Conservation (phyloP, 352 stramenopile species). For the Pythium rhizo-oryzae region DNA sequence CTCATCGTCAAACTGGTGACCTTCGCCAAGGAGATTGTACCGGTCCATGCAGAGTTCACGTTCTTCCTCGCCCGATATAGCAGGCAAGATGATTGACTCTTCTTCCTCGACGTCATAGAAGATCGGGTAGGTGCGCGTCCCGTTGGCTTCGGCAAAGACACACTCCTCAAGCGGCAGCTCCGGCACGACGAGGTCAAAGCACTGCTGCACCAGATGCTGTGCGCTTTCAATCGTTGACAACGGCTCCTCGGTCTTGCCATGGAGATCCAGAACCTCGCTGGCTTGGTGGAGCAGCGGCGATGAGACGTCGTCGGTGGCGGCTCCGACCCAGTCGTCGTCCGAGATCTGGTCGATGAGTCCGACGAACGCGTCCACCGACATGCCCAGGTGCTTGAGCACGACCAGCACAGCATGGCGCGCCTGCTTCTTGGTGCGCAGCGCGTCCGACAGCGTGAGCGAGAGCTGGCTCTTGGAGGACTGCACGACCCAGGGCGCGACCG, state of each 20-base stretch:
- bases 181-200: slow-evolving; percentile 51
- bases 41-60: slow-evolving; percentile 37
- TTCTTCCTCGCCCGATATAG: slow-evolving; percentile 31
- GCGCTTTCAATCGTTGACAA: slow-evolving; percentile 25
- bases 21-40: slow-evolving; percentile 30
- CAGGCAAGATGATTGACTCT: slow-evolving; percentile 34
- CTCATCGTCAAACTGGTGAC: slow-evolving; percentile 35
- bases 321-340: slow-evolving; percentile 42
- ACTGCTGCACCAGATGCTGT: slow-evolving; percentile 62
- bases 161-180: slow-evolving; percentile 46
- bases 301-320: slow-evolving; percentile 24
- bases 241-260: background rate
- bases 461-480: slow-evolving; percentile 45
- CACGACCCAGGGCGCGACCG: slow-evolving; percentile 37
- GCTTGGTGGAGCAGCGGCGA: slow-evolving; percentile 4
- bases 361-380: slow-evolving; percentile 27
- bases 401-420: slow-evolving; percentile 37
- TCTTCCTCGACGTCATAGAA: slow-evolving; percentile 45
- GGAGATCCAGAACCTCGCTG: background rate
- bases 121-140: slow-evolving; percentile 44
- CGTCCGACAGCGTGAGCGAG: slow-evolving; percentile 47
- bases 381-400: slow-evolving; percentile 40
- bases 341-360: slow-evolving; percentile 39
- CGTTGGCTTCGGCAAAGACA: slow-evolving; percentile 47
- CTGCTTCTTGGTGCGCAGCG: slow-evolving; percentile 36